Evolutionary conservation across 768 basidiomycete species (phyloP).

Genomic region (Hemileccinum impolitum): DNA sequence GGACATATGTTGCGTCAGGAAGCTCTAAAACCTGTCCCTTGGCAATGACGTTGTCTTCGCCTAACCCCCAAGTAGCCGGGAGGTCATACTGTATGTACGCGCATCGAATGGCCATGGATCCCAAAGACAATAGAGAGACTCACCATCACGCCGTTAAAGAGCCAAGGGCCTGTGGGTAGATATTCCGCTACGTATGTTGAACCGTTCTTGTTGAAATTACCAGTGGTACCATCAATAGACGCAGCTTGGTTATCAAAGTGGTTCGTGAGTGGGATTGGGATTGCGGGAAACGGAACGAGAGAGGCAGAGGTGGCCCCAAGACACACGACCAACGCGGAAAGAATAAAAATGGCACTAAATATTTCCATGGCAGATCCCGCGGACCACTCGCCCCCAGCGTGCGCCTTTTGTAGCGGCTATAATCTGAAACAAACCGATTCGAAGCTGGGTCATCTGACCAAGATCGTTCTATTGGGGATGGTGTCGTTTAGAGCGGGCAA

Average conservation of each 20-base stretch:
- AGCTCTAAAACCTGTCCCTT: conserved; percentile 40
- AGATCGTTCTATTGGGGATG: no score
- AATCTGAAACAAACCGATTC: not conserved
- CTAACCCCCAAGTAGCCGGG: conserved; percentile 41
- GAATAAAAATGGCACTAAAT: conserved; percentile 20
- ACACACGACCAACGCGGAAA: conserved; percentile 16
- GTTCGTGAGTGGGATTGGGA: conserved; percentile 25
- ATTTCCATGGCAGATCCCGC: conserved; percentile 7
- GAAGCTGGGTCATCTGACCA: conserved; percentile 13
- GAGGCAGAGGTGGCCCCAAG: conserved; percentile 10
- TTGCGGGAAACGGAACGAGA: conserved; percentile 32
- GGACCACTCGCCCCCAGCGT: conserved; percentile 8
- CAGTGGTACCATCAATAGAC: conserved; percentile 34
- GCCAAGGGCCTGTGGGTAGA: conserved; percentile 39
- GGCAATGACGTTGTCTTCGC: conserved; percentile 44
- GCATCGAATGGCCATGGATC: not conserved
- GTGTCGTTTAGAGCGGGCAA: not conserved
- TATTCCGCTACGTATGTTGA: conserved; percentile 40
- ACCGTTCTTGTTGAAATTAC: conserved; percentile 39
- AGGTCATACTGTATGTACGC: conserved; percentile 39
- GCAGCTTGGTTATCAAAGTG: conserved; percentile 45
- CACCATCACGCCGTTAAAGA: conserved; percentile 40
- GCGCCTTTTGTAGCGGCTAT: conserved; percentile 8
- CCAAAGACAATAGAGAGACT: not conserved
- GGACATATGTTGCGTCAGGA: conserved; percentile 32